phyloP scores from a whole-genome alignment of 1,139 yeast species.

The Blastobotrys serpentis region DNA sequence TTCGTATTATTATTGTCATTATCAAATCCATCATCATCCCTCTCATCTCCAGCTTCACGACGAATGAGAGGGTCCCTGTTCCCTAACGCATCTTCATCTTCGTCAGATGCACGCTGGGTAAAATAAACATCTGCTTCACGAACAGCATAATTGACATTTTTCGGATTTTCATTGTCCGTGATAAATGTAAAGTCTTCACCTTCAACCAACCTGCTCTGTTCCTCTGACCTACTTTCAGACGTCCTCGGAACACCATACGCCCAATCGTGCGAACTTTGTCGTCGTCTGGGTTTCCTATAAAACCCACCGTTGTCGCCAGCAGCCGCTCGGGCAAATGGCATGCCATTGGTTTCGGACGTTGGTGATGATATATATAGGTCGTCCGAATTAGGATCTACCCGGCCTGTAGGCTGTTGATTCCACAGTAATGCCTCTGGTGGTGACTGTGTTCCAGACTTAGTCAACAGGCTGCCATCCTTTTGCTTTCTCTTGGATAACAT shows the following conservation, averaged over 20 bases:
- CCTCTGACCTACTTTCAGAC: slow-evolving; percentile 11
- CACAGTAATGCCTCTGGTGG: slow-evolving; percentile 15
- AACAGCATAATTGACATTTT: slow-evolving; percentile 36
- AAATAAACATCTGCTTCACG: slow-evolving; percentile 40
- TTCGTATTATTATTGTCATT: slow-evolving; percentile 14
- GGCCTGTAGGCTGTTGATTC: slow-evolving; percentile 14
- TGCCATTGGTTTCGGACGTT: slow-evolving; percentile 23
- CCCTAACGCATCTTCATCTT: slow-evolving; percentile 20
- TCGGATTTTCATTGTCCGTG: not conserved
- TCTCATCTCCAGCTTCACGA: slow-evolving; percentile 17
- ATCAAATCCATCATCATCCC: slow-evolving; percentile 21
- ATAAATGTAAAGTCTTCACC: slow-evolving; percentile 17
- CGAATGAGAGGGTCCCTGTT: slow-evolving; percentile 1
- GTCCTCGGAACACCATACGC: slow-evolving; percentile 17
- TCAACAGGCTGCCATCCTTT: not conserved
- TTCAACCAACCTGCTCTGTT: slow-evolving; percentile 2
- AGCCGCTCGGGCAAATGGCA: slow-evolving; percentile 20
- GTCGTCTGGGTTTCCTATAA: slow-evolving; percentile 33
- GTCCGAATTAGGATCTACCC: not conserved
- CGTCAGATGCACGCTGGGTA: slow-evolving; percentile 23
- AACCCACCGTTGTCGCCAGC: slow-evolving; percentile 20
- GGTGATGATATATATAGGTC: slow-evolving; percentile 23
- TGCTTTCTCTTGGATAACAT: slow-evolving; percentile 15
- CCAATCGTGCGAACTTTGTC: slow-evolving; percentile 33
- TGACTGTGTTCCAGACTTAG: not conserved